These are phyloP conservation scores for Aristolochia californica DNA, from an alignment of 164 flowering plant species.

Conservation along the genomic window DNA sequence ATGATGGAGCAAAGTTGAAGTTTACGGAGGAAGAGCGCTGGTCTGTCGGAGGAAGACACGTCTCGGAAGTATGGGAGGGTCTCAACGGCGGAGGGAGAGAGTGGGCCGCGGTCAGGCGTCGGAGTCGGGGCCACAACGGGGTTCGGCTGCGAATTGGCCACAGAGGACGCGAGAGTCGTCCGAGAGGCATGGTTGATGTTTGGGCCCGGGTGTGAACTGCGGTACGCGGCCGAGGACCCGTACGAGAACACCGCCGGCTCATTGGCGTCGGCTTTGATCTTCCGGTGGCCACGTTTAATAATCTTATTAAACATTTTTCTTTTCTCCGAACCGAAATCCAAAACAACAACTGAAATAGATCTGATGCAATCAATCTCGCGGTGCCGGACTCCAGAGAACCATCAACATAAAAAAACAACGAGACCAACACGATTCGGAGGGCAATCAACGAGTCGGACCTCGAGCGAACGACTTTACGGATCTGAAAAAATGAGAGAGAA, in stretches of 20 bases:
- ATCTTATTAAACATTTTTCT: slow-evolving; percentile 50
- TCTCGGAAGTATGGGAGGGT: slow-evolving; percentile 46
- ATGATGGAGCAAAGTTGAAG: slow-evolving; percentile 20
- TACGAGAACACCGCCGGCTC: slow-evolving; percentile 9
- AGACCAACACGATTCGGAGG: not conserved
- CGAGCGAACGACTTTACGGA: not conserved
- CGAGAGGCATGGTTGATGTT: slow-evolving; percentile 60
- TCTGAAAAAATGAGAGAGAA: not conserved
- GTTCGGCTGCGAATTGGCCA: slow-evolving; percentile 6
- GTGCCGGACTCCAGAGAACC: not conserved
- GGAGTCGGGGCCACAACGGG: not conserved
- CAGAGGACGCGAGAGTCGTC: slow-evolving; percentile 7
- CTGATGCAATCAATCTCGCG: not conserved
- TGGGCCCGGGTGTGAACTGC: slow-evolving; percentile 17
- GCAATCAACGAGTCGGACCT: not conserved
- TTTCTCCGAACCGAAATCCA: not conserved
- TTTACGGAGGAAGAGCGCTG: slow-evolving; percentile 41
- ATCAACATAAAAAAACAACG: not conserved
- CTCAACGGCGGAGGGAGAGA: slow-evolving; percentile 21
- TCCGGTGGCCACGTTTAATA: slow-evolving; percentile 50
- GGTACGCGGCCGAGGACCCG: slow-evolving; percentile 19
- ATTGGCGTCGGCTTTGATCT: slow-evolving; percentile 40
- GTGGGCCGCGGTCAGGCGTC: slow-evolving; percentile 3
- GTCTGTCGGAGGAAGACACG: slow-evolving; percentile 41
- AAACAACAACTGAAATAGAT: not conserved